These are phyloP conservation scores for Pseudohyphozyma bogoriensis DNA, from an alignment of 768 basidiomycete genomes.

Conservation along the genomic window DNA sequence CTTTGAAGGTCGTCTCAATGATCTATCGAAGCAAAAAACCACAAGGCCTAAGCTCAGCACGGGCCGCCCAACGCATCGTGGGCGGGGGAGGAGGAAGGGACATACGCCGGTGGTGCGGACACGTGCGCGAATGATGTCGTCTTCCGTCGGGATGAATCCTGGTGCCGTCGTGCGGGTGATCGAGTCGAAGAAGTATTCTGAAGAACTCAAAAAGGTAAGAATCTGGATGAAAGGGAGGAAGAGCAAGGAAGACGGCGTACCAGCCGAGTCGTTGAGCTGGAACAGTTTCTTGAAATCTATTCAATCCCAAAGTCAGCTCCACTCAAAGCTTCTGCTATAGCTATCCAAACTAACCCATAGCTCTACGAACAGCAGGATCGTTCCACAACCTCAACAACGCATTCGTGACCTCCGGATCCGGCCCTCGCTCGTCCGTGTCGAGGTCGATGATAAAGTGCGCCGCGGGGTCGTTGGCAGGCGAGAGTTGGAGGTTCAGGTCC, in stretches of 20 bases:
- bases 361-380: slow-evolving; percentile 61
- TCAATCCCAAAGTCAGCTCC: neutral
- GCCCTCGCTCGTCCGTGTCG: slow-evolving; percentile 30
- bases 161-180: slow-evolving; percentile 69
- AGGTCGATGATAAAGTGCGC: slow-evolving; percentile 19
- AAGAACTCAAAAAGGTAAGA: too few species aligned
- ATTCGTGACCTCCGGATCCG: slow-evolving; percentile 65
- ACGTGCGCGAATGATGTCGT: slow-evolving; percentile 83
- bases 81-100: neutral
- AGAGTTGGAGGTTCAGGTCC: slow-evolving; percentile 56
- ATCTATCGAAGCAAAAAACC: neutral
- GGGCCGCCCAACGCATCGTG: too few species aligned
- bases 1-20: slow-evolving; percentile 85
- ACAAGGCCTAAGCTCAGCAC: neutral
- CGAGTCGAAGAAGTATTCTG: slow-evolving; percentile 92
- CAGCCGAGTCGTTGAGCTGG: slow-evolving; percentile 91
- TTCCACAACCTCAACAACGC: slow-evolving; percentile 72
- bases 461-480: slow-evolving; percentile 54
- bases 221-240: too few species aligned
- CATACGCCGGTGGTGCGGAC: slow-evolving; percentile 96
- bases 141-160: slow-evolving; percentile 78
- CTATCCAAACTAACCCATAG: slow-evolving; percentile 75
- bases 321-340: neutral
- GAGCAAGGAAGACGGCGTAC: too few species aligned
- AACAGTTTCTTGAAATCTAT: slow-evolving; percentile 40